These are phyloP conservation scores for Gilbertella persicaria DNA, from an alignment of 371 early-diverging fungal species.

Conservation along the genomic window DNA sequence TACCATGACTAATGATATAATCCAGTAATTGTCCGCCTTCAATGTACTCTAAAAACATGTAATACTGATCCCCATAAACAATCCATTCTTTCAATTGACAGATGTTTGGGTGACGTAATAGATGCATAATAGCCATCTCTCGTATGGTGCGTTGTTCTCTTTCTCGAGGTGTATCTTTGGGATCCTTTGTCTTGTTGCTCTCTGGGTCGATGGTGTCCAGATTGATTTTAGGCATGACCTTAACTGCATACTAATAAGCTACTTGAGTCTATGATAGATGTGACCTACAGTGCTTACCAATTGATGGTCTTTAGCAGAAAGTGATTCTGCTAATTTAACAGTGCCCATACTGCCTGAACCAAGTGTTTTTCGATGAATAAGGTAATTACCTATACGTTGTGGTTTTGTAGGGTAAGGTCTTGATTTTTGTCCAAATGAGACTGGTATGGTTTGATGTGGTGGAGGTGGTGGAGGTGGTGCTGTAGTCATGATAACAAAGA, in stretches of 20 bases:
- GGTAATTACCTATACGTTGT: conserved; percentile 41
- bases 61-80: conserved; percentile 73
- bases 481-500: too few relatives aligned
- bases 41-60: conserved; percentile 86
- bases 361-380: conserved; percentile 72
- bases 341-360: conserved; percentile 98
- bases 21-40: conserved; percentile 78
- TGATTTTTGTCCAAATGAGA: too few relatives aligned
- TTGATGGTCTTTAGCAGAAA: conserved; percentile 37
- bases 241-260: conserved; percentile 40
- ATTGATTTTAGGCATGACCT: conserved; percentile 49
- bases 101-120: conserved; percentile 81
- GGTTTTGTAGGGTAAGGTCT: conserved; percentile 8
- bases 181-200: conserved; percentile 30
- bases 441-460: not conserved
- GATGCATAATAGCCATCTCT: conserved; percentile 76
- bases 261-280: not conserved
- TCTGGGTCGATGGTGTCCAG: conserved; percentile 9
- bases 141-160: conserved; percentile 75
- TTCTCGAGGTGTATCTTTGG: conserved; percentile 53
- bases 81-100: conserved; percentile 75
- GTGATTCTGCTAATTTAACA: conserved; percentile 86
- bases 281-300: not conserved
- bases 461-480: too few relatives aligned
- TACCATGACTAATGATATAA: conserved; percentile 71